Conservation (phyloP, 352 stramenopile species). For the Phytophthora fragariaefolia region DNA sequence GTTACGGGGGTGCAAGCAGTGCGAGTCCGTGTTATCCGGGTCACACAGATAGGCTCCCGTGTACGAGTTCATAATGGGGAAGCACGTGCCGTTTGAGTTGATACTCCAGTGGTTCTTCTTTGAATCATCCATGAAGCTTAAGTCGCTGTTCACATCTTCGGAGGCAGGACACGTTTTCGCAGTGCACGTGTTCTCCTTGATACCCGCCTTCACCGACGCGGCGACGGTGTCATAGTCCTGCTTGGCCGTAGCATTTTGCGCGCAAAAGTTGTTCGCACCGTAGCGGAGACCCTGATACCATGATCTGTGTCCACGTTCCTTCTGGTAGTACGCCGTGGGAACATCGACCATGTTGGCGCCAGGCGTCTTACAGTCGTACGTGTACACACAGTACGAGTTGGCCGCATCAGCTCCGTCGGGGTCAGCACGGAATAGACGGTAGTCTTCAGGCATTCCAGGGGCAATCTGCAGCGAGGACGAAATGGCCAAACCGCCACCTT, state of each 20-base stretch:
- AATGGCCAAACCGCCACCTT: conserved; percentile 84
- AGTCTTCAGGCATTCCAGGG: conserved; percentile 67
- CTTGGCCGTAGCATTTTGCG: conserved; percentile 28
- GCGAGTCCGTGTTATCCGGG: conserved; percentile 52
- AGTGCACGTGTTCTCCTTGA: conserved; percentile 60
- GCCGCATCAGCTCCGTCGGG: conserved; percentile 18
- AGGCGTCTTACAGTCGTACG: conserved; percentile 48
- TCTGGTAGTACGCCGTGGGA: conserved; percentile 49
- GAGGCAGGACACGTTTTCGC: conserved; percentile 55
- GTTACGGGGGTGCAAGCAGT: conserved; percentile 57
- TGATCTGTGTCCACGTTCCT: conserved; percentile 51
- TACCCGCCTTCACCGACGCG: conserved; percentile 49
- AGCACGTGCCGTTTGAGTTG: conserved; percentile 59
- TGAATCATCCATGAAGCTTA: conserved; percentile 50
- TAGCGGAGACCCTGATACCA: conserved; percentile 80
- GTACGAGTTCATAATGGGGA: conserved; percentile 53
- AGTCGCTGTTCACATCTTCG: conserved; percentile 54
- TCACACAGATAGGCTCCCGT: conserved; percentile 60
- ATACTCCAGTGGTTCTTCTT: conserved; percentile 54
- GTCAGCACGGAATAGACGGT: conserved; percentile 59
- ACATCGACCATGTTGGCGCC: conserved; percentile 60
- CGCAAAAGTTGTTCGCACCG: conserved; percentile 63
- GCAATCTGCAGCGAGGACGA: conserved; percentile 92
- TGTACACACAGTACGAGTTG: conserved; percentile 55
- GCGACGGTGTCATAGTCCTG: conserved; percentile 58